Evolutionary conservation across 345 rosid species (phyloP).

Genomic region (Rhodamnia rubescens): DNA sequence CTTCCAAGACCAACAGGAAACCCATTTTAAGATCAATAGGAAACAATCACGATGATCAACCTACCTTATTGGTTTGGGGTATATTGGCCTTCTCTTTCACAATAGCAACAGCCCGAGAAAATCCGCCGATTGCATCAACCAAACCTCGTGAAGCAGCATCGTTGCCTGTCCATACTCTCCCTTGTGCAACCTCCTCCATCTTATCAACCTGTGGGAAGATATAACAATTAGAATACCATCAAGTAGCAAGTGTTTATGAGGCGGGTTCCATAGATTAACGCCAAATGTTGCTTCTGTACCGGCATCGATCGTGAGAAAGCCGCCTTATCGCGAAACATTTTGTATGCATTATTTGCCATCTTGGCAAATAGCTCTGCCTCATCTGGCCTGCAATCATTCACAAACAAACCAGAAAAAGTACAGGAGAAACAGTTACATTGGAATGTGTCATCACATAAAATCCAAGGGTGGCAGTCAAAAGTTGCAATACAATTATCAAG

Average conservation of each 20-base stretch:
- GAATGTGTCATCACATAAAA: background rate
- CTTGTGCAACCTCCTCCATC: slow-evolving; percentile 97
- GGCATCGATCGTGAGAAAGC: slow-evolving; percentile 83
- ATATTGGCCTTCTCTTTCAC: slow-evolving; percentile 76
- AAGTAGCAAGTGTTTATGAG: background rate
- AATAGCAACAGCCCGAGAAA: slow-evolving; percentile 79
- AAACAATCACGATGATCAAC: background rate
- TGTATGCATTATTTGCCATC: slow-evolving; percentile 71
- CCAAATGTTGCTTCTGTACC: slow-evolving; percentile 19
- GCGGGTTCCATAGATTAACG: background rate
- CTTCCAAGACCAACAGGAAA: no score
- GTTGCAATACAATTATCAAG: background rate
- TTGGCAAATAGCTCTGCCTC: slow-evolving; percentile 84
- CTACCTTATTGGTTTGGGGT: slow-evolving; percentile 52
- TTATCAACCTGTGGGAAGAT: slow-evolving; percentile 41
- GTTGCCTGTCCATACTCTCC: slow-evolving; percentile 95
- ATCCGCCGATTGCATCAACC: slow-evolving; percentile 81
- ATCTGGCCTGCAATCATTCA: slow-evolving; percentile 45
- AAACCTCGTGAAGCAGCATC: slow-evolving; percentile 79
- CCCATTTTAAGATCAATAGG: no score
- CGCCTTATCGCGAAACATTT: slow-evolving; percentile 83
- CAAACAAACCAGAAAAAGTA: background rate
- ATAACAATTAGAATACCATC: background rate
- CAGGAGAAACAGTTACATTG: background rate
- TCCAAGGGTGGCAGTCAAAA: background rate